A percentile compares a stretch with the other conserved stretches of the same genome.
These are phyloP conservation scores for Trametes cubensis DNA, from an alignment of 768 basidiomycete species.

Conservation along the genomic window DNA sequence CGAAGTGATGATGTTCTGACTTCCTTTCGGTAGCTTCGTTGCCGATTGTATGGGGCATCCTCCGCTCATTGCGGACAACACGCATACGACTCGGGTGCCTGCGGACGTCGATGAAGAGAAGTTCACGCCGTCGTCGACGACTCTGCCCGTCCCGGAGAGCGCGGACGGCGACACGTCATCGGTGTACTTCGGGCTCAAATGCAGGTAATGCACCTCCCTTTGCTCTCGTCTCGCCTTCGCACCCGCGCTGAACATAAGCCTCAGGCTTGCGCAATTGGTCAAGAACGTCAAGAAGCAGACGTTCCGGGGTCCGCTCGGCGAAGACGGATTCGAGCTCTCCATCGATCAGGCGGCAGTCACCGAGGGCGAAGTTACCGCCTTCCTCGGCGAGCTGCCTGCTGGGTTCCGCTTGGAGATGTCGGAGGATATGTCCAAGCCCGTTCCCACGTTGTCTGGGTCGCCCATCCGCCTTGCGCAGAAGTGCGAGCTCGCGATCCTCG, in stretches of 20 bases:
- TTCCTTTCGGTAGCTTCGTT: slow-evolving; percentile 51
- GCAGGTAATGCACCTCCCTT: slow-evolving; percentile 47
- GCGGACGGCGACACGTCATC: slow-evolving; percentile 38
- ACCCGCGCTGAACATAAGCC: background rate
- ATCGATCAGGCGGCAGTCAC: slow-evolving; percentile 64
- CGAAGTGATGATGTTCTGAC: background rate
- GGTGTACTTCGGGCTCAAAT: slow-evolving; percentile 58
- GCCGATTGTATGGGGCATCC: slow-evolving; percentile 68
- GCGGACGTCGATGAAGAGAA: slow-evolving; percentile 57
- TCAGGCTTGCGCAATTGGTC: slow-evolving; percentile 64
- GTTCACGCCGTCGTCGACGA: slow-evolving; percentile 50
- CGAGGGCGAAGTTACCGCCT: slow-evolving; percentile 58
- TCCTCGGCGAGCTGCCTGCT: slow-evolving; percentile 54
- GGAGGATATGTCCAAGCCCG: slow-evolving; percentile 31
- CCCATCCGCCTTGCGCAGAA: slow-evolving; percentile 51
- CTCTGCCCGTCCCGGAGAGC: slow-evolving; percentile 41
- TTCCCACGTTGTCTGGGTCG: slow-evolving; percentile 30
- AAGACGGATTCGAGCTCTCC: slow-evolving; percentile 42
- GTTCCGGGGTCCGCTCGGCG: slow-evolving; percentile 39
- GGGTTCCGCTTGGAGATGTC: slow-evolving; percentile 48
- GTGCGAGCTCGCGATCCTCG: slow-evolving; percentile 62
- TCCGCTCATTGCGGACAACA: slow-evolving; percentile 57
- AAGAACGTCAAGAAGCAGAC: slow-evolving; percentile 61
- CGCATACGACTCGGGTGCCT: slow-evolving; percentile 60
- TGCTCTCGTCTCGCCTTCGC: background rate